phyloP scores from a whole-genome alignment of 306 rosid species.

The Cucumis hystrix region DNA sequence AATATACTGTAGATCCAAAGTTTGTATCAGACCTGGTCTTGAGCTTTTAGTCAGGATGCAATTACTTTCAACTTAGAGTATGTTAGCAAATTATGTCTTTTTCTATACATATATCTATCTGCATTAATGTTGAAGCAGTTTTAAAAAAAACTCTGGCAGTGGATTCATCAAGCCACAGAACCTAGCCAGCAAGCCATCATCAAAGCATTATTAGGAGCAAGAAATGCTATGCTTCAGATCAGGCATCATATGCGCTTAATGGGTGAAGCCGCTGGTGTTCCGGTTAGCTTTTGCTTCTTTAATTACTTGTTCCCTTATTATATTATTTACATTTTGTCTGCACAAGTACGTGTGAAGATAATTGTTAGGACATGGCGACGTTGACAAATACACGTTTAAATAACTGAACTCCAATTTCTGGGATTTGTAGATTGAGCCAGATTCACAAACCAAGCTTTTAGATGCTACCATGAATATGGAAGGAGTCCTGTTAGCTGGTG shows the following conservation, averaged over 20 bases:
- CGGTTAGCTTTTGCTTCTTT: conserved; percentile 41
- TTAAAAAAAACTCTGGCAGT: conserved; percentile 35
- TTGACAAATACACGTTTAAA: not conserved
- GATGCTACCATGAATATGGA: conserved; percentile 80
- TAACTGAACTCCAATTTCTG: conserved; percentile 3
- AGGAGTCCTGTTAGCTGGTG: conserved; percentile 92
- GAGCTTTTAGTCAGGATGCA: not conserved
- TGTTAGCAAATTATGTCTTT: not conserved
- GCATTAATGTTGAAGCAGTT: not conserved
- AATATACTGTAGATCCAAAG: not conserved
- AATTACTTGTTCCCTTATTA: not conserved
- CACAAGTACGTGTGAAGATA: not conserved
- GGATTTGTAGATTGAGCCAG: conserved; percentile 73
- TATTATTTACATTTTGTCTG: not conserved
- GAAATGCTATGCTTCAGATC: conserved; percentile 73
- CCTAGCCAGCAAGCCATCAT: conserved; percentile 39
- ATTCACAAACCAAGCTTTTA: conserved; percentile 73
- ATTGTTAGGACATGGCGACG: not conserved
- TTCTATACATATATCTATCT: not conserved
- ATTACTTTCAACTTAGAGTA: not conserved
- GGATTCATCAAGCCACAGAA: conserved; percentile 65
- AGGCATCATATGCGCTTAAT: conserved; percentile 64
- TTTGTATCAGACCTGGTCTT: not conserved
- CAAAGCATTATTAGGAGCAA: conserved; percentile 65
- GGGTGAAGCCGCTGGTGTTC: conserved; percentile 96